Base-by-base conservation (phyloP, 192 early-diverging fungal species). In the Coemansia biformis region DNA sequence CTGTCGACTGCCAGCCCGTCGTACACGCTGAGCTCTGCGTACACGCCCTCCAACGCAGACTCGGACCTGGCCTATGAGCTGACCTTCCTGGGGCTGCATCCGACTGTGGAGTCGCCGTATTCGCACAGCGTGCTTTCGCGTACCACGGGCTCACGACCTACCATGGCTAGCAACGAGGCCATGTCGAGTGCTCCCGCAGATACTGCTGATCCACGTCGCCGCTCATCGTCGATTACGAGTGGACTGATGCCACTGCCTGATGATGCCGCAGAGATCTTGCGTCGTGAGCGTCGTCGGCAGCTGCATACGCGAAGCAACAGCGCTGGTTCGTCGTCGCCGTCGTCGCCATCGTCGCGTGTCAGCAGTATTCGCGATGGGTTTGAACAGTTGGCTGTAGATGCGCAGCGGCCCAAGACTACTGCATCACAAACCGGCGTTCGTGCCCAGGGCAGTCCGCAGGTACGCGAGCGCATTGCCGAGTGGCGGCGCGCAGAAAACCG, bases 11-110 rank as follows among this genome's bases (percentile, higher is more conserved):
- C 50, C 33, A 74, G 70, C 30, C 70, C 70, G 0, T 44, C 51
- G 0, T 74, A 74, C 18, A 74, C 70, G 22, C 15, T 66, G 12
- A 62, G 48, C 50, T 74, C 70, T 7, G 63, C 58, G 19, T 74
- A 74, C 48, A 61, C 69, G 38, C 62, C 69, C 5, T 74, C 70
- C 21, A 57, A 66, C 34, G 70, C 70, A 1, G 70, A 59, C 8
- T 74, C 70, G 44, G 64, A 66, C 15, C 38, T 62, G 34, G 58
- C 63, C 3, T 64, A 74, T 35, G 70, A 74, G 59, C 62, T 74
- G 31, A 64, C 70, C 0, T 66, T 58, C 28, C 45, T 74, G 22
- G 70, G 70, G 0, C 41, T 74, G 36, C 70, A 74, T 18, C 62
- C 57, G 36, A 66, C 59, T 1, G 57, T 48, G 13, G 63, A 61